Conservation (phyloP, 208 protist genomes). For the Kentomonas sorsogonicus region DNA sequence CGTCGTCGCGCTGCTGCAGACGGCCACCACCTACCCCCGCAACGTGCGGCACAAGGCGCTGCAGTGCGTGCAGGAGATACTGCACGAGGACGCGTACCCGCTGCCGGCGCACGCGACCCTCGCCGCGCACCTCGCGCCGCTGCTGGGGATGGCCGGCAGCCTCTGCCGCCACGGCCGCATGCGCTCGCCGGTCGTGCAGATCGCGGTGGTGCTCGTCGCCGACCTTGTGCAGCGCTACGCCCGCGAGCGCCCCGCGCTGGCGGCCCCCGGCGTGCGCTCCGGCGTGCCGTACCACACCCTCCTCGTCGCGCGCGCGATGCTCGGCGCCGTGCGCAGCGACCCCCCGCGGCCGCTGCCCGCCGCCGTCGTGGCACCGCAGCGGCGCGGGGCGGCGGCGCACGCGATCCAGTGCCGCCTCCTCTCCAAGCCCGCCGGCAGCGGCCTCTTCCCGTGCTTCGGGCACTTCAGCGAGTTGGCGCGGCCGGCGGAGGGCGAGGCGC, state of each 20-base stretch:
- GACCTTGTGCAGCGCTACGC: constrained; percentile 72
- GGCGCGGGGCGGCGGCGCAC: constrained; percentile 35
- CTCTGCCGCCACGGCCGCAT: constrained; percentile 65
- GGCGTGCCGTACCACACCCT: constrained; percentile 73
- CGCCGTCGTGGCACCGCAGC: constrained; percentile 38
- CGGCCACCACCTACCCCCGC: constrained; percentile 52
- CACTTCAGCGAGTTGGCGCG: constrained; percentile 55
- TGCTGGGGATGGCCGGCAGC: constrained; percentile 65
- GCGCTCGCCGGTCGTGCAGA: constrained; percentile 68
- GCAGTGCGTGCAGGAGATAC: constrained; percentile 61
- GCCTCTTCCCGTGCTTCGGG: constrained; percentile 23
- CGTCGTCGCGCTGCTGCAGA: constrained; percentile 53
- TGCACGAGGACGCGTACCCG: constrained; percentile 37
- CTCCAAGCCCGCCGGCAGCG: constrained; percentile 10
- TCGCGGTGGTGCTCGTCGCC: constrained; percentile 72
- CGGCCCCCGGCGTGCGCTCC: constrained; percentile 23
- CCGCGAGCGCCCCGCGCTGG: constrained; percentile 26
- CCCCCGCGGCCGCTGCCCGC: constrained; percentile 64
- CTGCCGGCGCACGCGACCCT: constrained; percentile 60
- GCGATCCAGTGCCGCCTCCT: constrained; percentile 45
- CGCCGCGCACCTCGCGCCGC: constrained; percentile 43
- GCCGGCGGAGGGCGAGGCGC: constrained; percentile 35
- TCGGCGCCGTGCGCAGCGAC: constrained; percentile 45
- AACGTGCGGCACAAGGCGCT: constrained; percentile 66
- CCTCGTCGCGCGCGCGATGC: constrained; percentile 45